phyloP scores from a whole-genome alignment of 2,329 filamentous ascomycete genomes.

The Monosporascus sp. region DNA sequence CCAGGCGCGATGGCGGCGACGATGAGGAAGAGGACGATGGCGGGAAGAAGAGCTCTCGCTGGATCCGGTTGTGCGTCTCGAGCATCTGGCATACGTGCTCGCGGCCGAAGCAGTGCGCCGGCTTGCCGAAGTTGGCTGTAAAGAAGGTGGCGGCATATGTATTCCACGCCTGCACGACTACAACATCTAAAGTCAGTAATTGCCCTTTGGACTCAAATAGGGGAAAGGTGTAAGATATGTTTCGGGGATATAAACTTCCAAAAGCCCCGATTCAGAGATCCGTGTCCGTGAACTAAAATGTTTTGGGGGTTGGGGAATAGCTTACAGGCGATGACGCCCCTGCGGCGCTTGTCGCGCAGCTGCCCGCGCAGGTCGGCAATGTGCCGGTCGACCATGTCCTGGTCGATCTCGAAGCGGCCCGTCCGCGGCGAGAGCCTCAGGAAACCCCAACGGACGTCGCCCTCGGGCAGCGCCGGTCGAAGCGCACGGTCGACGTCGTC shows the following conservation, averaged over 20 bases:
- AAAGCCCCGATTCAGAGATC: too few relatives aligned
- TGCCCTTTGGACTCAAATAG: too few relatives aligned
- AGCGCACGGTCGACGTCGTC: too few relatives aligned
- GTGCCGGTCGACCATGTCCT: constrained; percentile 46
- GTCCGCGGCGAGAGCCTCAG: constrained; percentile 41
- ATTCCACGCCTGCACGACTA: constrained; percentile 37
- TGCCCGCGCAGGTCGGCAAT: constrained; percentile 50
- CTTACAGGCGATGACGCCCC: too few relatives aligned
- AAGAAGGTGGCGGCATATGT: constrained; percentile 42
- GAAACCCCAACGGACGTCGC: constrained; percentile 51
- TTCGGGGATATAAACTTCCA: too few relatives aligned
- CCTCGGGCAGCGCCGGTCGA: constrained; percentile 37
- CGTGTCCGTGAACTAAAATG: too few relatives aligned
- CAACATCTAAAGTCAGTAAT: too few relatives aligned
- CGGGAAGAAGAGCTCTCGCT: constrained; percentile 32
- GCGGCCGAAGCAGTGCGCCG: constrained; percentile 38
- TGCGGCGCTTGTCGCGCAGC: constrained; percentile 31
- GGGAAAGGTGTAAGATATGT: too few relatives aligned
- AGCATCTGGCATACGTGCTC: constrained; percentile 40
- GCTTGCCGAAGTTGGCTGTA: constrained; percentile 39
- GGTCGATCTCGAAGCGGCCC: constrained; percentile 49
- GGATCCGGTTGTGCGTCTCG: constrained; percentile 35
- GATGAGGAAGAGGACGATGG: not conserved
- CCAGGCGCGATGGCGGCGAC: too few relatives aligned
- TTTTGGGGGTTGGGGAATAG: too few relatives aligned